Evolutionary conservation across 306 rosid species (phyloP).

Genomic region (Gastrolobium bilobum): DNA sequence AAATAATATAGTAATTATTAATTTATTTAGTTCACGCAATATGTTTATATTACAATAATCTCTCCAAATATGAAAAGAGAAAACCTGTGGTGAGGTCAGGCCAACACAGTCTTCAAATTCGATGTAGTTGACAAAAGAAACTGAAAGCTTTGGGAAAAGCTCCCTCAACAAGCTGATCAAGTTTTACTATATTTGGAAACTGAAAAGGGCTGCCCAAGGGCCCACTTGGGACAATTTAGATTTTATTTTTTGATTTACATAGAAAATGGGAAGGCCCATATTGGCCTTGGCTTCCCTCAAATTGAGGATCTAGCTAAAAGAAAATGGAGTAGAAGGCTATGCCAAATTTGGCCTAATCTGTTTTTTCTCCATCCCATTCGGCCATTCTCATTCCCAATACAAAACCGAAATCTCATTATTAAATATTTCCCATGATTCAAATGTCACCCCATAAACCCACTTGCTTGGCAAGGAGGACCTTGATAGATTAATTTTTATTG

Average conservation of each 20-base stretch:
- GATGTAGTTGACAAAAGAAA: slow-evolving; percentile 43
- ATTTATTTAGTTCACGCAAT: neutral
- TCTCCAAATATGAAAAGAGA: neutral
- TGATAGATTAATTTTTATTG: neutral
- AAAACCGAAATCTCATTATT: neutral
- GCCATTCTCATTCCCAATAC: neutral
- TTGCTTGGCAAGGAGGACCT: neutral
- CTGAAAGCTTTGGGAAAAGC: slow-evolving; percentile 45
- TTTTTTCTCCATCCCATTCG: slow-evolving; percentile 33
- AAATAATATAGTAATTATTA: neutral
- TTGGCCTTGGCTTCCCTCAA: slow-evolving; percentile 36
- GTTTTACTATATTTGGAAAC: slow-evolving; percentile 57
- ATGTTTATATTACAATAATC: neutral
- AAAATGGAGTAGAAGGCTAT: slow-evolving; percentile 22
- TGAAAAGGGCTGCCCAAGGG: slow-evolving; percentile 38
- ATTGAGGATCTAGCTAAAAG: slow-evolving; percentile 35
- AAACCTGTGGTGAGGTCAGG: slow-evolving; percentile 20
- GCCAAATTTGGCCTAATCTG: slow-evolving; percentile 23
- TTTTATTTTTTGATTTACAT: neutral
- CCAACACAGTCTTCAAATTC: slow-evolving; percentile 43
- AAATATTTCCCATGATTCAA: slow-evolving; percentile 21
- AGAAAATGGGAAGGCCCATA: slow-evolving; percentile 41
- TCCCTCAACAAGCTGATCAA: slow-evolving; percentile 35
- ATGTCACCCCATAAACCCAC: too few relatives aligned
- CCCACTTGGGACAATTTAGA: slow-evolving; percentile 32